These are phyloP conservation scores for Scedosporium apiospermum DNA, from an alignment of 2,329 filamentous ascomycete genomes.

Conservation along the genomic window DNA sequence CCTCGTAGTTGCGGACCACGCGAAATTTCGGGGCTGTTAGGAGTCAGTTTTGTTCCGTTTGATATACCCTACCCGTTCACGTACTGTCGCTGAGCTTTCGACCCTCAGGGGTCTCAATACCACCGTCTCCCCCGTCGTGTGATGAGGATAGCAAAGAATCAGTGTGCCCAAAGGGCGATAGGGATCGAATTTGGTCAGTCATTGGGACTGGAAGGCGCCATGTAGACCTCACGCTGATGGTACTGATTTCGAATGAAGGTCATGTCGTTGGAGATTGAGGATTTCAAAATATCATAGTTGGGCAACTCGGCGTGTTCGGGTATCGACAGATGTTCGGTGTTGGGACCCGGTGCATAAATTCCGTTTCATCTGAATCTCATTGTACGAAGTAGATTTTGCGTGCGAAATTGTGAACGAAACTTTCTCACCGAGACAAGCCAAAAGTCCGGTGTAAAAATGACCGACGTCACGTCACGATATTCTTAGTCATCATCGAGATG, in stretches of 20 bases:
- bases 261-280: neutral
- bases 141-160: neutral
- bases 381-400: neutral
- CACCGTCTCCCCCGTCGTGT: neutral
- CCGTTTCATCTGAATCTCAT: neutral
- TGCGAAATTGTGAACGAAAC: neutral
- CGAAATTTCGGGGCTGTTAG: constrained; percentile 1
- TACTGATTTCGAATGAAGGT: neutral
- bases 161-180: neutral
- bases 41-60: neutral
- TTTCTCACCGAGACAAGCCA: neutral
- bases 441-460: neutral
- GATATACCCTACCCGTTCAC: neutral
- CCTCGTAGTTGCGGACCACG: constrained; percentile 1
- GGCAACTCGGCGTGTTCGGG: neutral
- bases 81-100: neutral
- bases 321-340: neutral
- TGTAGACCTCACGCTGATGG: neutral
- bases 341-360: neutral
- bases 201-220: constrained; percentile 1
- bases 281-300: neutral
- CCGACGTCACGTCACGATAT: neutral
- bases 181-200: constrained; percentile 1
- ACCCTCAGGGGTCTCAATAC: neutral
- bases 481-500: neutral